phyloP scores from a whole-genome alignment of 176 grass and related monocot genomes.

The Carex myosuroides region DNA sequence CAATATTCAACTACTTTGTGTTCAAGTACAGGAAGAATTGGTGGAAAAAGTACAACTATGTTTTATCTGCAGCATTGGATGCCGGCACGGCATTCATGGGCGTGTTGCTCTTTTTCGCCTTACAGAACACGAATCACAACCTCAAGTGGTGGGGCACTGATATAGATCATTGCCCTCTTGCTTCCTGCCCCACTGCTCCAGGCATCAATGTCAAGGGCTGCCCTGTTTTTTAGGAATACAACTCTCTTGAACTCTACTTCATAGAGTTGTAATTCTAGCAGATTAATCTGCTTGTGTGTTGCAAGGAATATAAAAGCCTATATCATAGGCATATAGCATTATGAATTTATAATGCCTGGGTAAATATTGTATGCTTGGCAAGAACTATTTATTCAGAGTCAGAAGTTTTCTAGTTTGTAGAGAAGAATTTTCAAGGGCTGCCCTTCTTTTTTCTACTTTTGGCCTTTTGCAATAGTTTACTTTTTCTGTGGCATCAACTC shows the following conservation, averaged over 20 bases:
- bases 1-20: slow-evolving; percentile 91
- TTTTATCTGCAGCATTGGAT: slow-evolving; percentile 89
- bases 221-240: slow-evolving; percentile 56
- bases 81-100: slow-evolving; percentile 97
- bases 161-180: slow-evolving; percentile 89
- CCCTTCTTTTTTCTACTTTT: neutral
- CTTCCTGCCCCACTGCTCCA: slow-evolving; percentile 69
- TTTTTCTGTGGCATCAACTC: neutral
- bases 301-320: neutral
- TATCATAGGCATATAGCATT: neutral
- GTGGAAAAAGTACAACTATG: slow-evolving; percentile 99
- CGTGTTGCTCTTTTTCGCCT: slow-evolving; percentile 90
- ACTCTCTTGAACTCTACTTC: neutral
- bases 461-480: neutral
- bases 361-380: neutral
- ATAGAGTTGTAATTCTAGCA: neutral
- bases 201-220: slow-evolving; percentile 83
- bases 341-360: too few relatives aligned
- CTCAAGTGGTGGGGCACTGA: slow-evolving; percentile 91
- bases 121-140: slow-evolving; percentile 71
- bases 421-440: neutral
- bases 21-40: slow-evolving; percentile 84
- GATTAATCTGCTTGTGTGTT: neutral
- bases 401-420: neutral
- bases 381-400: neutral